These are phyloP conservation scores for Neonectria coccinea DNA, from an alignment of 2,329 filamentous ascomycete species.

Conservation along the genomic window DNA sequence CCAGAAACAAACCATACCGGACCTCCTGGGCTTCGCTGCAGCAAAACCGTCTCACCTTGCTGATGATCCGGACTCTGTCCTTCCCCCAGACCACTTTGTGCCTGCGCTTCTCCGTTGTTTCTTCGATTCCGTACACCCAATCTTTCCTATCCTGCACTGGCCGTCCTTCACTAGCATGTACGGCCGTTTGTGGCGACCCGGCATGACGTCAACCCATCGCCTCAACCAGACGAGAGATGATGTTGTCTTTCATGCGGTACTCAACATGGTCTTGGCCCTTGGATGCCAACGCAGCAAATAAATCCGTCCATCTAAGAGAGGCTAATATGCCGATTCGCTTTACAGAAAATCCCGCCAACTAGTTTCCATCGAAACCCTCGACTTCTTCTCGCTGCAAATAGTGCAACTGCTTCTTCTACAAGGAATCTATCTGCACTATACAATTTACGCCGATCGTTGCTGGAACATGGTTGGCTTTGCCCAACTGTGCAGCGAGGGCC, in stretches of 20 bases:
- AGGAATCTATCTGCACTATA: not conserved
- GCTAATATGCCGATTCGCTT: not conserved
- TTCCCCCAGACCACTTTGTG: not conserved
- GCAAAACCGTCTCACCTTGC: not conserved
- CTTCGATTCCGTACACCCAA: not conserved
- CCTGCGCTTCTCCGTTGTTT: not conserved
- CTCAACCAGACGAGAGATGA: not conserved
- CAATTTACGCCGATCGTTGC: not conserved
- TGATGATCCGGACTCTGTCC: not conserved
- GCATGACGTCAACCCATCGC: not conserved
- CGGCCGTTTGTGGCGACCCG: not conserved
- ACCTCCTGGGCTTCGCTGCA: not conserved
- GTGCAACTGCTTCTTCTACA: not conserved
- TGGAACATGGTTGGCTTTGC: not conserved
- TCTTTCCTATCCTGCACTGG: not conserved
- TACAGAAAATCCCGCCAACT: not conserved
- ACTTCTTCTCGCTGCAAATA: not conserved
- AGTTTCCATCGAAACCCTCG: not conserved
- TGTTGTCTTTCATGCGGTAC: not conserved
- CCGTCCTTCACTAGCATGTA: not conserved
- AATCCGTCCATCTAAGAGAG: not conserved
- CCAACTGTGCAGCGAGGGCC: too few relatives aligned
- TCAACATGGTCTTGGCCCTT: constrained; percentile 1
- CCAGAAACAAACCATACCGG: not conserved
- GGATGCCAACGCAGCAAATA: not conserved